Evolutionary conservation across 1,284 basidiomycete species (phyloP), one percentile per base, ranked within the genome.

Genomic region (Meripilus lineatus): DNA sequence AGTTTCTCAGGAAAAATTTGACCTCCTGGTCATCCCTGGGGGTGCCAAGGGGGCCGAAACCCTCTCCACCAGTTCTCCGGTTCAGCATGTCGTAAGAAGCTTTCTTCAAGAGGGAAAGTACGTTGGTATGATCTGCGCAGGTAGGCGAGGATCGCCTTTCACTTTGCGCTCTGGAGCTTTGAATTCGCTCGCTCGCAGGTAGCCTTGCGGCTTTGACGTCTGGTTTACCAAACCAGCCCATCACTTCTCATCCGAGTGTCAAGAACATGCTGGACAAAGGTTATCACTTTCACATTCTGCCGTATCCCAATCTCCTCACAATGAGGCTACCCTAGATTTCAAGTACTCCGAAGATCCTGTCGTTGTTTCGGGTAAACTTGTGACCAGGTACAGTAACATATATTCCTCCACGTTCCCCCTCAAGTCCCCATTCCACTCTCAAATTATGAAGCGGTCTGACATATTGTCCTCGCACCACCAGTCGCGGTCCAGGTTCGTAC

Each of bases 41-140:
- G 90, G 90, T 1, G 79, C 81, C 1, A 81, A 82, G 57, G 90
- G 91, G 11, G 87, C 90, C 0, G 78, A 87, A 46, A 87, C 80
- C 0, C 79, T 93, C 39, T 76, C 84, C 3, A 63, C 66, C 25
- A 80, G 74, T 49, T 53, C 64, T 17, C 68, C 66, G 3, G 85
- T 93, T 1, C 83, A 89, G 58, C 62, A 67, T 0, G 69, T 91
- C 11, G 72, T 93, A 10, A 67, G 70, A 35, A 64, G 71, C n/a
- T 89, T 80, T 56, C 65, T 87, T 38, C 66, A 75, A 18, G 56
- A 68, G 11, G 72, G 70, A 15, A 89, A 85, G 55, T 63, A 77
- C 24, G 83, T 91, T 15, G 88, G 79, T 0, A 88, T 89, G 85
- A 88, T 91, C 42, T 91, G 88, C 56, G 89, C 88, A 43, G 88